Evolutionary conservation across 768 basidiomycete species (phyloP), one percentile per base, ranked within the genome.

Genomic region (Filobasidium floriforme): DNA sequence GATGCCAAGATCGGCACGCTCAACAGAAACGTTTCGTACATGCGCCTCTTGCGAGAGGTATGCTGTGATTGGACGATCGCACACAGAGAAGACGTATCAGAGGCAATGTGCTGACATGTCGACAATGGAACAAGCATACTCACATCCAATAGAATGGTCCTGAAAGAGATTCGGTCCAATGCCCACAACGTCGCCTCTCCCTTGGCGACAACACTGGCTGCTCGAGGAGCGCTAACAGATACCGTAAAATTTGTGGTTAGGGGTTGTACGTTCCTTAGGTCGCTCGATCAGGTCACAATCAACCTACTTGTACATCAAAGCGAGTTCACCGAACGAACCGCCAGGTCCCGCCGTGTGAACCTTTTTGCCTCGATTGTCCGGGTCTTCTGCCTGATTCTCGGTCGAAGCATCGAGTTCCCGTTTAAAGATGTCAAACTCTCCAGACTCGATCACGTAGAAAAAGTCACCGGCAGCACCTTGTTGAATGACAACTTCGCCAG

Each of bases 381-480:
- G 69, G 61, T 76, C 73, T 5, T 71, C 70, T 65, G 73, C 71
- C 37, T 73, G 67, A 26, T 63, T 60, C 41, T 74, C 73, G 24
- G 70, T 61, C 3, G 72, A 22, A 24, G 59, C 46, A 18, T 52
- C 68, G 57, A 69, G 70, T 15, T 70, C 72, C 24, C 73, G 73
- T 52, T 73, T 72, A 73, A 87, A 97, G 77, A 91, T 89, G 71
- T 92, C 83, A 68, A 98, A 82, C 65, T 86, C 80, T 1, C 96
- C 96, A 52, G 84, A 83, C 80, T 98, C 96, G 69, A 98, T 92
- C 62, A 97, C 90, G 79, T 99, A 99, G 79, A 97, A 98, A 80
- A 87, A 92, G 73, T 97, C 93, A 62, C 96, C 96, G 22, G 90
- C 89, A 71, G 96, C 93, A 57, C 96, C 96, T 79, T 99, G 96